Evolutionary conservation across 1,284 basidiomycete genomes (phyloP), one percentile per base, ranked within the genome.

Genomic region (Athelia psychrophila): DNA sequence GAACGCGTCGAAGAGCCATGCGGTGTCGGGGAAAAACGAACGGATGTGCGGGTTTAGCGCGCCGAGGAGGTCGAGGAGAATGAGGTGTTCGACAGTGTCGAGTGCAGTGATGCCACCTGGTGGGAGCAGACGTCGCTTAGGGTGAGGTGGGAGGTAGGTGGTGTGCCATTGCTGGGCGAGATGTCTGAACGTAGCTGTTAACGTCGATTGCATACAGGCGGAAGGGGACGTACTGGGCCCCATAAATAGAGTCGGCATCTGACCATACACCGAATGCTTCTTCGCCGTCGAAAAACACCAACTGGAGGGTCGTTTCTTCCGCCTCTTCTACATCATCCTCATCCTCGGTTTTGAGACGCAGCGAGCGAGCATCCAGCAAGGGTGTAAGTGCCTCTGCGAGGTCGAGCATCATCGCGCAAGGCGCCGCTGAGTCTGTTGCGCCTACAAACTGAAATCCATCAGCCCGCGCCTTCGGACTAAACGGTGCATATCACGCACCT

Each of bases 281-380:
- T 68, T 99, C 97, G 3, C 97, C 97, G 62, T 99, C 98, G 56
- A 99, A 95, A 64, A 99, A 97, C 19, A 99, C 76, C n/a, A 99
- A 75, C 66, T 98, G 95, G 15, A 99, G 69, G 1, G 96, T 96
- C 8, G 88, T 92, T 55, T 88, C 86, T 0, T 79, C 80, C 20
- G 88, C 77, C 52, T 93, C 88, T 30, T 89, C 85, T 5, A 30
- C 13, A 54, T 95, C 88, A 19, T 88, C 88, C 51, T 83, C 81
- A 44, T 74, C 62, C 0, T 76, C 84, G 3, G 80, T 73, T 13
- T 83, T 74, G 2, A 89, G 56, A 19, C 83, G 76, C 50, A 77
- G 69, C 48, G 77, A 72, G n/a, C 88, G 79, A 19, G 77, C 74
- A 30, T 87, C 76, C 12, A 98, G 71, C 30, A 95, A 69, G 0